Percentiles rank a stretch among this genome's conserved stretches.
These are phyloP conservation scores for Passalora sequoiae DNA, from an alignment of 2,329 filamentous ascomycete genomes.

Conservation along the genomic window DNA sequence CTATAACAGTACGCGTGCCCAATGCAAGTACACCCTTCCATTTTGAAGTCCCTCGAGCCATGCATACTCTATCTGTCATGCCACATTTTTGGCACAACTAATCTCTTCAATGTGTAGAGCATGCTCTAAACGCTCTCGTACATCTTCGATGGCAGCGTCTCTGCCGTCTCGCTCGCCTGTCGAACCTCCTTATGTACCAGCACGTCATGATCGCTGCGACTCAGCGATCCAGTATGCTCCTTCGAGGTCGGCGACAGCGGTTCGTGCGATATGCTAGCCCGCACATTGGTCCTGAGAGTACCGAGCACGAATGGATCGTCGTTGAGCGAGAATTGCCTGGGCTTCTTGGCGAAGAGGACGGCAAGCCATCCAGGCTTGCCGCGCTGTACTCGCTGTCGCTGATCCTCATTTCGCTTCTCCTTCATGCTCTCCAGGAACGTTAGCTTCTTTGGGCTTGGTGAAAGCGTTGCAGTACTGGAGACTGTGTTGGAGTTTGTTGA, in stretches of 20 bases:
- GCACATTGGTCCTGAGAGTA: conserved; percentile 8
- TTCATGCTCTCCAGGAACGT: conserved; percentile 22
- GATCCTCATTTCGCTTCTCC: conserved; percentile 11
- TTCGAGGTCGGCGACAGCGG: conserved; percentile 17
- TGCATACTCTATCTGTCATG: too few relatives aligned
- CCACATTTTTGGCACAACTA: too few relatives aligned
- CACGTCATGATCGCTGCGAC: conserved; percentile 17
- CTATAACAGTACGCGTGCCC: too few relatives aligned
- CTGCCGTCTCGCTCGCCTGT: conserved; percentile 26
- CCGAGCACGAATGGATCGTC: conserved; percentile 15
- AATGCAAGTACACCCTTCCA: too few relatives aligned
- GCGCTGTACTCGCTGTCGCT: conserved; percentile 7
- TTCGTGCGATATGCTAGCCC: conserved; percentile 13
- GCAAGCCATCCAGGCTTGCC: conserved; percentile 4
- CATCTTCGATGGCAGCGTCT: conserved; percentile 12
- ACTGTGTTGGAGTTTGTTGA: conserved; percentile 10
- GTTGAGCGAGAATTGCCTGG: conserved; percentile 1
- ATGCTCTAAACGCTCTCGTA: conserved; percentile 10
- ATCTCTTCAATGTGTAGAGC: too few relatives aligned
- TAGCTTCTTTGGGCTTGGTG: conserved; percentile 19
- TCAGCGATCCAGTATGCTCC: conserved; percentile 11
- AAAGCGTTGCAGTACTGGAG: conserved; percentile 10
- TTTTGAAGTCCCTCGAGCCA: too few relatives aligned
- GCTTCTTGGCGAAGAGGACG: conserved; percentile 10
- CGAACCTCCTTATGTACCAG: conserved; percentile 27